Conservation (phyloP, 1,284 basidiomycete genomes). For the Sporisorium graminicola region DNA sequence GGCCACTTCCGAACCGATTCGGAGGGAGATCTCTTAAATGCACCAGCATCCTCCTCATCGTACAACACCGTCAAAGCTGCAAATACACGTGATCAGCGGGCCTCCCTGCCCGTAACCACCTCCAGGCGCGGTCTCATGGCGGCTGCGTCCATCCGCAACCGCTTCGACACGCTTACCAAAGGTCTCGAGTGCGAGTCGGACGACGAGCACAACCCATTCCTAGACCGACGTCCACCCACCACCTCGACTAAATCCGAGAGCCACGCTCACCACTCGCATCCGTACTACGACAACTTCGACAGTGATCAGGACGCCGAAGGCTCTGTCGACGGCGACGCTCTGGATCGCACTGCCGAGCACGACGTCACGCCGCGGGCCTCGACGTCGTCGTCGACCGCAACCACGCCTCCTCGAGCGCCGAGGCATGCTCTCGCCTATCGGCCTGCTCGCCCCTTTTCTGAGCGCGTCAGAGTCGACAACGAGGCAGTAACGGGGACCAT, state of each 20-base stretch:
- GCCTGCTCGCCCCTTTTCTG: slow-evolving; percentile 29
- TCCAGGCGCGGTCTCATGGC: slow-evolving; percentile 1
- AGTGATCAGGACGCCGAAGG: slow-evolving; percentile 44
- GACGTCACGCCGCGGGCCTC: slow-evolving; percentile 23
- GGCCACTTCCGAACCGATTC: slow-evolving; percentile 28
- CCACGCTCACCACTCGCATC: slow-evolving; percentile 10
- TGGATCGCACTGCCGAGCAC: neutral
- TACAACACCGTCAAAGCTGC: neutral
- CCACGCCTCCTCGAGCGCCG: slow-evolving; percentile 14
- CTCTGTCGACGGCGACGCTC: slow-evolving; percentile 18
- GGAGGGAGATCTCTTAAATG: slow-evolving; percentile 15
- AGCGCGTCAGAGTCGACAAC: slow-evolving; percentile 30
- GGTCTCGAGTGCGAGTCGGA: slow-evolving; percentile 32
- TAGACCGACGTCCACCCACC: slow-evolving; percentile 14
- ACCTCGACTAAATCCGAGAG: slow-evolving; percentile 7
- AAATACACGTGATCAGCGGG: neutral
- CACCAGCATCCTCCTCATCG: slow-evolving; percentile 6
- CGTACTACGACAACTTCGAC: slow-evolving; percentile 36
- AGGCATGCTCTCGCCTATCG: slow-evolving; percentile 8
- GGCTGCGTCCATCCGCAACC: slow-evolving; percentile 5
- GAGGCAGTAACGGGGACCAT: slow-evolving; percentile 11
- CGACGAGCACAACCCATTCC: slow-evolving; percentile 44
- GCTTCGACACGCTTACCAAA: slow-evolving; percentile 26
- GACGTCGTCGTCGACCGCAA: slow-evolving; percentile 15
- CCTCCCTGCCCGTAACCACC: neutral